Conservation (phyloP, 1,284 basidiomycete species). For the Acaromyces ingoldii region DNA sequence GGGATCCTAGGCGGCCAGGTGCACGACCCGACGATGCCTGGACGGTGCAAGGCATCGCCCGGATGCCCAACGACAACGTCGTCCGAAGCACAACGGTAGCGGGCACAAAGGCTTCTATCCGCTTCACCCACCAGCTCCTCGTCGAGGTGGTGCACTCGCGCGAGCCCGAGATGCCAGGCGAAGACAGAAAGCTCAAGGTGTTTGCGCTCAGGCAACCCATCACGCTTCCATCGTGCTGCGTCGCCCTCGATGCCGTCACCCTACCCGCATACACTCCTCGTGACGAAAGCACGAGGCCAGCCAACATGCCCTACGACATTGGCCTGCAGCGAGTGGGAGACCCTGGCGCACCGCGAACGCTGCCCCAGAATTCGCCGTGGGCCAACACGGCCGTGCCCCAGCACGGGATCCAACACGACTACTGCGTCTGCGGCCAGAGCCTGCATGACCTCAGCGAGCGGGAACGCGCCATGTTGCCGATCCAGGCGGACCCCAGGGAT, state of each 20-base stretch:
- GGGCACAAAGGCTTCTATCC: slow-evolving; percentile 36
- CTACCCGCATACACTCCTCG: slow-evolving; percentile 40
- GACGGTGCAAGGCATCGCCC: slow-evolving; percentile 48
- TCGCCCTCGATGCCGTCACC: slow-evolving; percentile 49
- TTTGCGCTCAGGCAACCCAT: slow-evolving; percentile 48
- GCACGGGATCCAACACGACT: slow-evolving; percentile 35
- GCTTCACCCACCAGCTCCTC: slow-evolving; percentile 45
- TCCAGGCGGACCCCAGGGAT: slow-evolving; percentile 23
- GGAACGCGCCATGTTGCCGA: slow-evolving; percentile 42
- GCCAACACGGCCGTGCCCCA: slow-evolving; percentile 27
- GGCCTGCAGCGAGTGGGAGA: not conserved
- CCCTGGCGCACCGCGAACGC: not conserved
- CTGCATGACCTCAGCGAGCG: slow-evolving; percentile 38
- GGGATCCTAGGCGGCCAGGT: slow-evolving; percentile 21
- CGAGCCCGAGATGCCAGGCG: slow-evolving; percentile 11
- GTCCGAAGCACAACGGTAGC: slow-evolving; percentile 43
- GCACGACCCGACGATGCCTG: slow-evolving; percentile 31
- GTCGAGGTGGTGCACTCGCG: slow-evolving; percentile 49
- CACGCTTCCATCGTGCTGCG: slow-evolving; percentile 44
- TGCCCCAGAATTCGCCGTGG: not conserved
- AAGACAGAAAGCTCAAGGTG: slow-evolving; percentile 42
- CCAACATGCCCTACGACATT: slow-evolving; percentile 37
- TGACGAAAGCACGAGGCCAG: slow-evolving; percentile 14
- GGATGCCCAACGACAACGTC: slow-evolving; percentile 49
- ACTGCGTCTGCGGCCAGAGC: slow-evolving; percentile 50